These are phyloP conservation scores for Chrysopogon serrulatus DNA, from an alignment of 176 grass and related monocot species.

Conservation along the genomic window DNA sequence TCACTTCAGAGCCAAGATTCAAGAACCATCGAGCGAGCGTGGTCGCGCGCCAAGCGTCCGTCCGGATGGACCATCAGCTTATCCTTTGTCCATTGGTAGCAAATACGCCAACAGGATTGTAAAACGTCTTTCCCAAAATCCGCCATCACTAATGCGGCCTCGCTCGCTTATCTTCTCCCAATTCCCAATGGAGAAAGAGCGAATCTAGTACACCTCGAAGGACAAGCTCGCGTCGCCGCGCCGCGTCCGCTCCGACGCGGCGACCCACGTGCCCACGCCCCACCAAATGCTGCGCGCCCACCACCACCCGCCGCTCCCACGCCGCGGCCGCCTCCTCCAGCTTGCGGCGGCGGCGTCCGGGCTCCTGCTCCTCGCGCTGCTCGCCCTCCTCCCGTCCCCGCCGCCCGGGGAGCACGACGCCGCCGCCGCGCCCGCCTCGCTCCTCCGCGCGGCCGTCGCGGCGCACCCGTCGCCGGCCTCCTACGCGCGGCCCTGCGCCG, in stretches of 20 bases:
- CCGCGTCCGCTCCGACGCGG: conserved; percentile 13
- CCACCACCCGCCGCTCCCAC: neutral
- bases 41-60: neutral
- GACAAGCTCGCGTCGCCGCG: neutral
- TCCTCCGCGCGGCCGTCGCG: conserved; percentile 35
- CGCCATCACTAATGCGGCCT: neutral
- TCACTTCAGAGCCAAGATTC: neutral
- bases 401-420: neutral
- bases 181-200: neutral
- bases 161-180: neutral
- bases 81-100: neutral
- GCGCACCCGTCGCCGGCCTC: conserved; percentile 30
- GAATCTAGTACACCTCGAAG: neutral
- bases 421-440: neutral
- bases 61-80: neutral
- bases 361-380: conserved; percentile 35
- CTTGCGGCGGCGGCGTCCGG: conserved; percentile 24
- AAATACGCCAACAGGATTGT: rapidly evolving
- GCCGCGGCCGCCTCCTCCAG: conserved; percentile 33
- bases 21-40: neutral
- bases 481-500: conserved; percentile 30
- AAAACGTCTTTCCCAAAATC: rapidly evolving
- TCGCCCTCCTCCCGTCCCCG: conserved; percentile 9
- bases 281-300: conserved; percentile 31
- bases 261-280: neutral